phyloP scores from a whole-genome alignment of 2,329 filamentous ascomycete species.

The Aspergillus sp. region DNA sequence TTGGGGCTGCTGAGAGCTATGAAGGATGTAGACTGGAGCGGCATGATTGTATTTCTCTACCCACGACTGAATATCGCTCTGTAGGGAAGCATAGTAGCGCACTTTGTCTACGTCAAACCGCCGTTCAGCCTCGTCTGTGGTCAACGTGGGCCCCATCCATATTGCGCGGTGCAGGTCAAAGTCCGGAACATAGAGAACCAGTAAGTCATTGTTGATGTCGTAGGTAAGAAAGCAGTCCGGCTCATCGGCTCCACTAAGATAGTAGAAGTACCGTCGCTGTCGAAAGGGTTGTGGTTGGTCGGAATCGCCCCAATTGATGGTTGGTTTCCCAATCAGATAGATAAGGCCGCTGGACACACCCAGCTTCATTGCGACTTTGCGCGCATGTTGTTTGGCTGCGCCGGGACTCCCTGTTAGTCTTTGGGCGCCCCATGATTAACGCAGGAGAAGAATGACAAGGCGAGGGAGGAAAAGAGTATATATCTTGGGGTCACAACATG shows the following conservation, averaged over 20 bases:
- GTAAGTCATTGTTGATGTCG: conserved; percentile 59
- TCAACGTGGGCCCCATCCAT: conserved; percentile 46
- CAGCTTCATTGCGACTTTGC: conserved; percentile 47
- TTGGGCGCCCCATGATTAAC: neutral
- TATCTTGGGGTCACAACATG: neutral
- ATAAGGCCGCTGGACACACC: conserved; percentile 52
- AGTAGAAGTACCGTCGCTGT: conserved; percentile 64
- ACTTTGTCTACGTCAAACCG: conserved; percentile 72
- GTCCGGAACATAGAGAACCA: conserved; percentile 73
- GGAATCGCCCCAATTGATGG: conserved; percentile 57
- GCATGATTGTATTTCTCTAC: conserved; percentile 24
- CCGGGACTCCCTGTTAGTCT: conserved; percentile 1
- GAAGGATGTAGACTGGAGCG: conserved; percentile 40
- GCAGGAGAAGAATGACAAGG: neutral
- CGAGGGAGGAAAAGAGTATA: neutral
- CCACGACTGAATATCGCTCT: conserved; percentile 52
- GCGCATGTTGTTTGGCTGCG: conserved; percentile 54
- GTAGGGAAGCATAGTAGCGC: conserved; percentile 55
- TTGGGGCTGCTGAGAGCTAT: conserved; percentile 37
- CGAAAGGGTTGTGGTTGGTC: conserved; percentile 60
- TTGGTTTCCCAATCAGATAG: conserved; percentile 56
- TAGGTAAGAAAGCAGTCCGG: conserved; percentile 60
- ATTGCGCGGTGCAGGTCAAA: conserved; percentile 56
- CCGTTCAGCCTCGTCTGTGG: conserved; percentile 58
- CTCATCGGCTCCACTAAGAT: conserved; percentile 57